Percentiles rank a stretch among this genome's conserved stretches.
phyloP scores from a whole-genome alignment of 352 stramenopile genomes.

The Phytophthora boehmeriae region DNA sequence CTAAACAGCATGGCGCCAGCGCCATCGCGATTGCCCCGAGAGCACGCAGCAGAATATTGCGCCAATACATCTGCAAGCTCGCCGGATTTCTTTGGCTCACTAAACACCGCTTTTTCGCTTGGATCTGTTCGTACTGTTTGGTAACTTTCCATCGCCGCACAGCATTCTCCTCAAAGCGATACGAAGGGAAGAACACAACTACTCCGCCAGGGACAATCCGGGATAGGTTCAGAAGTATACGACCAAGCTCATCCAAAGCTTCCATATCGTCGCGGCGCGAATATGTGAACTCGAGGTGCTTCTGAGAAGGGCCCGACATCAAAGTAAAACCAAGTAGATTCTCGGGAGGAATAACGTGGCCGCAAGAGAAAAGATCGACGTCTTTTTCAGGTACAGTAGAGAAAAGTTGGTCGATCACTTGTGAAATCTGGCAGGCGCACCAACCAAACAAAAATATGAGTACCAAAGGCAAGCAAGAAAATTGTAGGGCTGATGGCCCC shows the following conservation, averaged over 20 bases:
- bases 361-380: conserved; percentile 97
- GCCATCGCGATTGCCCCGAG: conserved; percentile 21
- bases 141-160: conserved; percentile 89
- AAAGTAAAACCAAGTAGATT: conserved; percentile 91
- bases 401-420: conserved; percentile 96
- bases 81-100: conserved; percentile 94
- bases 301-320: conserved; percentile 79
- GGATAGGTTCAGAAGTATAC: conserved; percentile 91
- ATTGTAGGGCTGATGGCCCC: neutral
- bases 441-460: conserved; percentile 7
- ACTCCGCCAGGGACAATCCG: conserved; percentile 93
- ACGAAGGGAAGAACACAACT: conserved; percentile 98
- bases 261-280: conserved; percentile 67
- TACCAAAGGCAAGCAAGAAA: neutral
- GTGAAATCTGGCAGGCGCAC: conserved; percentile 65
- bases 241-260: conserved; percentile 94
- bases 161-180: conserved; percentile 93
- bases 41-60: conserved; percentile 83
- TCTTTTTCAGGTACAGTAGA: conserved; percentile 59
- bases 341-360: conserved; percentile 96
- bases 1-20: conserved; percentile 92
- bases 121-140: conserved; percentile 82
- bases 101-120: conserved; percentile 92
- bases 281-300: conserved; percentile 96
- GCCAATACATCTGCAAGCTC: conserved; percentile 91